Conservation (phyloP, 805 yeast genomes). For the Sporopachydermia lactativora region DNA sequence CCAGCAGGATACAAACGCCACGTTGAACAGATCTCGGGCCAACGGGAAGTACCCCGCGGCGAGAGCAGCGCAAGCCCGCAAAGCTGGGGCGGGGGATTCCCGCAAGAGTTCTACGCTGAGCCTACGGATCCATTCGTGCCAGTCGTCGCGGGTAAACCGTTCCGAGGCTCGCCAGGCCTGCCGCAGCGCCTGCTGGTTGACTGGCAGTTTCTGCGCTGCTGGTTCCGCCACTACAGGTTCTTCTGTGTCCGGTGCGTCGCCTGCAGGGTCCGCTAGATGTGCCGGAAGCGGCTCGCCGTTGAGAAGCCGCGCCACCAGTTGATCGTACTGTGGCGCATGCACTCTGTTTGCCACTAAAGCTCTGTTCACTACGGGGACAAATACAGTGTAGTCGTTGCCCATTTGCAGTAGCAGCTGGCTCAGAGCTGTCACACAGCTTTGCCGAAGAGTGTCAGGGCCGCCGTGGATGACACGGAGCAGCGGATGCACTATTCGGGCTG, state of each 20-base stretch:
- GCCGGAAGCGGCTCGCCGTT: constrained; percentile 82
- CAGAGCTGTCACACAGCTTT: constrained; percentile 62
- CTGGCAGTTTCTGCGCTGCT: constrained; percentile 60
- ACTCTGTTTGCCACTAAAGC: constrained; percentile 47
- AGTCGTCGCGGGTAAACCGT: constrained; percentile 82
- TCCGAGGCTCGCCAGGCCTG: constrained; percentile 88
- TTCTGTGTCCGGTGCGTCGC: constrained; percentile 20
- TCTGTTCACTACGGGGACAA: constrained; percentile 69
- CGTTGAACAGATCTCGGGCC: constrained; percentile 83
- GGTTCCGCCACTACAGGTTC: constrained; percentile 53
- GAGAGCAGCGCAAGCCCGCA: constrained; percentile 81
- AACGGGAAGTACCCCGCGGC: constrained; percentile 81
- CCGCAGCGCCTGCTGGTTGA: constrained; percentile 48
- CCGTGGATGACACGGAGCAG: constrained; percentile 49
- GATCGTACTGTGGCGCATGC: constrained; percentile 65
- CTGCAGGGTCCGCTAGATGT: constrained; percentile 31
- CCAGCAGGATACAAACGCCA: constrained; percentile 95
- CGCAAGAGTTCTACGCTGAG: constrained; percentile 73
- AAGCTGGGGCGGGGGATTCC: constrained; percentile 89
- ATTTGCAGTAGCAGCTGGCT: constrained; percentile 67
- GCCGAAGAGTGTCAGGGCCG: constrained; percentile 43
- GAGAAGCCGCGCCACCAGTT: constrained; percentile 59
- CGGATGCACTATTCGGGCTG: constrained; percentile 83
- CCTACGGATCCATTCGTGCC: constrained; percentile 95
- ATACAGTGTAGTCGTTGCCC: constrained; percentile 73